phyloP scores from a whole-genome alignment of 345 rosid species.

The Lagerstroemia speciosa region DNA sequence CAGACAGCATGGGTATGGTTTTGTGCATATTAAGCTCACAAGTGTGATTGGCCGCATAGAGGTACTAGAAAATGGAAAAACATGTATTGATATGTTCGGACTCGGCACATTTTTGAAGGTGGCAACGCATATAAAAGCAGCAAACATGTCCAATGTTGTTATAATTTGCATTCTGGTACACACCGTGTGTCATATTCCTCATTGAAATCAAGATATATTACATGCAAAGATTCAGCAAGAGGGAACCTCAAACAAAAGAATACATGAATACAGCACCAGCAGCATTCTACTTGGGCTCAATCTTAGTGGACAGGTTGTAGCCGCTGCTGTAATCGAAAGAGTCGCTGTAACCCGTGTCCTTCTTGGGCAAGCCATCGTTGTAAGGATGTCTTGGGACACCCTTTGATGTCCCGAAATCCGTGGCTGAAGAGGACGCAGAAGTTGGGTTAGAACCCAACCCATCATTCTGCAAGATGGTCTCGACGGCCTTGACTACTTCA shows the following conservation, averaged over 20 bases:
- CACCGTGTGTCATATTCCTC: background rate
- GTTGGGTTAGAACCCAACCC: slow-evolving; percentile 8
- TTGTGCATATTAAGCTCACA: too few relatives aligned
- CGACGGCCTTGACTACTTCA: slow-evolving; percentile 26
- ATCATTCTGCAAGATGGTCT: slow-evolving; percentile 23
- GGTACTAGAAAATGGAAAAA: background rate
- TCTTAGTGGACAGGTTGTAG: slow-evolving; percentile 1
- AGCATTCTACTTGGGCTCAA: slow-evolving; percentile 12
- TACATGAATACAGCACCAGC: background rate
- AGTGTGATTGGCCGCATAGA: background rate
- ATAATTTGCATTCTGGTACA: background rate
- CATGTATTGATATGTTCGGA: background rate
- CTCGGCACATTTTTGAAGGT: background rate
- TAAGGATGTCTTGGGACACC: slow-evolving; percentile 12
- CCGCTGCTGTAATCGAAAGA: slow-evolving; percentile 10
- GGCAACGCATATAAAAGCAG: background rate
- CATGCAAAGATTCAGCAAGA: background rate
- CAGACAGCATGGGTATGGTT: too few relatives aligned
- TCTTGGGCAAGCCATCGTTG: background rate
- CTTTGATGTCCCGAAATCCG: slow-evolving; percentile 2
- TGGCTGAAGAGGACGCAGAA: slow-evolving; percentile 15
- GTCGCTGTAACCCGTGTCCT: slow-evolving; percentile 7
- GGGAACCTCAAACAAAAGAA: background rate
- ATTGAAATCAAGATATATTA: background rate
- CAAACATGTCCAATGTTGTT: background rate